Base-by-base conservation (phyloP, 2,329 filamentous ascomycete genomes). In the Emergomyces orientalis region DNA sequence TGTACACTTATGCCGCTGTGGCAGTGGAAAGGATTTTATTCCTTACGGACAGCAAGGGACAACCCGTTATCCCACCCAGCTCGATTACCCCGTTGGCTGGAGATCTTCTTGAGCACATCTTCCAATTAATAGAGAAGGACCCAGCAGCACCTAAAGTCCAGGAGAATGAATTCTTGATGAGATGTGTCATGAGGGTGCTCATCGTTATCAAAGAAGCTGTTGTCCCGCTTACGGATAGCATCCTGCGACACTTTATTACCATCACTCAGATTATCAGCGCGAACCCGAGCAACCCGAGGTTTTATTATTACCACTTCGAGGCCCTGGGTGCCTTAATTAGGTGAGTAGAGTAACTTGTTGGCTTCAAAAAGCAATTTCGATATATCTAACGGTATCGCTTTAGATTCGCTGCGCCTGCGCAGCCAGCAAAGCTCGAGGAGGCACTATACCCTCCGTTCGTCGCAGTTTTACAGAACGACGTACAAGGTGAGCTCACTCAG, bases 241-340 rank as follows among this genome's bases (percentile, higher is more conserved):
- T 96, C n/a, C 79, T 97, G 61, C 84, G 85, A 60, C 91, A 95
- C 74, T 84, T 99, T 64, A 86, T 96, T 71, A 88, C 84, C 65
- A 97, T 99, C 70, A 96, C 92, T 58, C 88, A 89, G 70, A 87
- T 96, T 68, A 97, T 97, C 76, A 88, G 91, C 72, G 85, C 88
- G 69, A 99, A 99, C 75, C 94, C 94, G 0, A 97, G 92, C 79
- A 99, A 99, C 76, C 94, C 94, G 1, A 86, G 91, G 14, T 99
- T 99, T 79, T 97, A 97, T 78, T 99, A 99, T 80, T 99, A 93
- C 76, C 91, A 96, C 74, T 99, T 99, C 66, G 94, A 99, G 78
- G 90, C 91, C 2, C 80, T 99, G 55, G 94, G 94, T 41, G 93
- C 94, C 19, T 82, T 99, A 57, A 89, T 97, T 62, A 86, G 87